Evolutionary conservation across 768 basidiomycete genomes (phyloP), one percentile per base, ranked within the genome.

Genomic region (Piloderma croceum): DNA sequence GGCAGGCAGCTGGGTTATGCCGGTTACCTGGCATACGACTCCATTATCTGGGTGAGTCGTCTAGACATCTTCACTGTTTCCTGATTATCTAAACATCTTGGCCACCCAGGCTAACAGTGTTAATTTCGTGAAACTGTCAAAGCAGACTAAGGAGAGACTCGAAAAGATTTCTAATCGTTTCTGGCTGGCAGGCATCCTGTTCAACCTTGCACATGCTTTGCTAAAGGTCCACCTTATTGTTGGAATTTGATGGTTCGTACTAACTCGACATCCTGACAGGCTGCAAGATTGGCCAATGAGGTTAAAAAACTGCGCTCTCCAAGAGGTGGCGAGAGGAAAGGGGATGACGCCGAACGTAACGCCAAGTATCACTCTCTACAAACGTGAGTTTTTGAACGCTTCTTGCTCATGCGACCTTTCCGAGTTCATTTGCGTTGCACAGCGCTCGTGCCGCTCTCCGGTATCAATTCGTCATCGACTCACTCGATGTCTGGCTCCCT

Each of bases 401-500:
- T 40, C 11, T 22, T 10, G 24, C 7, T 24, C 31, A 21, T 24
- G n/a, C n/a, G 19, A 27, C 19, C 36, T 44, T 46, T 38, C 55
- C 44, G 41, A 33, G 27, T 29, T 37, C 21, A 25, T 41, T 27
- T 34, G 18, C 34, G 39, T 44, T 34, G 24, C 42, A 29, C 52
- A 85, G 81, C 31, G 73, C 83, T 52, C 79, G 81, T 34, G 68
- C 71, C 34, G 77, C 74, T 5, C 73, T 81, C 22, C 77, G 81
- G 21, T 76, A 77, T 48, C 96, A 98, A 61, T 76, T 98, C 50
- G 64, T 83, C 40, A 79, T 88, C 44, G 96, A 99, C 59, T 54
- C 78, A 15, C 68, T 92, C 43, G 96, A 99, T 58, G 62, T 91
- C 43, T 93, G 84, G 81, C 79, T 93, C 52, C 96, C 96, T 5